Conservation (phyloP, 129 eudicot species). For the sunflower (Helianthus annuus) region DNA sequence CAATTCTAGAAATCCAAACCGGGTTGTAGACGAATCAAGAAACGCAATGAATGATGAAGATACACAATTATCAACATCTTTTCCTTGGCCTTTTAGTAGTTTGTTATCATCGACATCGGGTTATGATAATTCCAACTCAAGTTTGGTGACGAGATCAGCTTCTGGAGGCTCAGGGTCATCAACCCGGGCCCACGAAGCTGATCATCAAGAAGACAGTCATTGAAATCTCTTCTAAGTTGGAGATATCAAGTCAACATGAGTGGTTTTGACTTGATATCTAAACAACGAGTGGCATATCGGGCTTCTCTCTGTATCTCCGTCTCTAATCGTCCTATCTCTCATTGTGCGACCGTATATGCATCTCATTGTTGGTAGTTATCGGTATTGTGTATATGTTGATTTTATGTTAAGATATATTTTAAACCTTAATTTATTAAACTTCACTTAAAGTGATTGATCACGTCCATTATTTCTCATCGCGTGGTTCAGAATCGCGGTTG, state of each 20-base stretch:
- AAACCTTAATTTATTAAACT: too few relatives aligned
- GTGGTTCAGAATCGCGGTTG: too few relatives aligned
- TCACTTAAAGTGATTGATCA: too few relatives aligned
- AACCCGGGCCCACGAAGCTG: conserved; percentile 26
- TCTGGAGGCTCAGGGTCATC: conserved; percentile 39
- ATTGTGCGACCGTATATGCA: conserved; percentile 6
- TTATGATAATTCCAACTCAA: conserved; percentile 28
- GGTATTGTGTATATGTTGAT: conserved; percentile 1
- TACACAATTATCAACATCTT: conserved; percentile 39
- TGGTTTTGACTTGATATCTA: not conserved
- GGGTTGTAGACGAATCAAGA: conserved; percentile 28
- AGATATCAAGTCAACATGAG: not conserved
- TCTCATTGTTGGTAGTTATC: not conserved
- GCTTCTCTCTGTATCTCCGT: conserved; percentile 12
- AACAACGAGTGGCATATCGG: conserved; percentile 3
- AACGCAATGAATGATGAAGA: conserved; percentile 34
- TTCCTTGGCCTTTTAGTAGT: conserved; percentile 69
- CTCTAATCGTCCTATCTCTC: not conserved
- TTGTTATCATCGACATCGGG: conserved; percentile 48
- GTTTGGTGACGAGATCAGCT: conserved; percentile 22
- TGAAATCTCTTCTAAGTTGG: not conserved
- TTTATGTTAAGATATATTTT: conserved; percentile 11
- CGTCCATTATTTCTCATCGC: too few relatives aligned
- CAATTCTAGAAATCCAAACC: not conserved
- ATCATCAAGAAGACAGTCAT: conserved; percentile 13